These are phyloP conservation scores for Botrytis byssoidea DNA, from an alignment of 2,329 filamentous ascomycete genomes.

Conservation along the genomic window DNA sequence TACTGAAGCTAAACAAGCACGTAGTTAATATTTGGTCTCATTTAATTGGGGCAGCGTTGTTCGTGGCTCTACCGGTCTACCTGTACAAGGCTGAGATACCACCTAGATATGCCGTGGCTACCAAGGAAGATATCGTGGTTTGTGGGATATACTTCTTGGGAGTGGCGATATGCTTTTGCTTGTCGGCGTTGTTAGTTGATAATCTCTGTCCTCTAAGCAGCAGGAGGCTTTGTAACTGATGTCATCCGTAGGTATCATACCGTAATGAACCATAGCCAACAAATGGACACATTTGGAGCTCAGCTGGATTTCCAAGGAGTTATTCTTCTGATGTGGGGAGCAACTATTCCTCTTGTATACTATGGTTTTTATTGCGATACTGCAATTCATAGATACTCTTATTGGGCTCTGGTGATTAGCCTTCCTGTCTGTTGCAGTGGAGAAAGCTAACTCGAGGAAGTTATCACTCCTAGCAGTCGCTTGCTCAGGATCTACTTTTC, in stretches of 20 bases:
- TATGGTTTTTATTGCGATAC: conserved; percentile 46
- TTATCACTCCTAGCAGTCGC: conserved; percentile 35
- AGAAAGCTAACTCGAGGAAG: conserved; percentile 2
- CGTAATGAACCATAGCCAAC: conserved; percentile 53
- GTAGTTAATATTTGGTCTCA: conserved; percentile 50
- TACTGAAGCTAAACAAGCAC: conserved; percentile 12
- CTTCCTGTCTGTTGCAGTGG: conserved; percentile 22
- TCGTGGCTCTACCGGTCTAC: conserved; percentile 42
- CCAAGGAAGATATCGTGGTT: conserved; percentile 43
- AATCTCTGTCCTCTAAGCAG: not conserved
- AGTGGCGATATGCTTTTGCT: conserved; percentile 46
- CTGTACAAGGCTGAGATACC: conserved; percentile 42
- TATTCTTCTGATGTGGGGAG: conserved; percentile 60
- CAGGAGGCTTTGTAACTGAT: conserved; percentile 1
- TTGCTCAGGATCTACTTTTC: conserved; percentile 43
- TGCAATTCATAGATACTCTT: conserved; percentile 6
- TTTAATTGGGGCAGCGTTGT: conserved; percentile 44
- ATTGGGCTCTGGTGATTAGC: not conserved
- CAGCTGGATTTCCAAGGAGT: conserved; percentile 62
- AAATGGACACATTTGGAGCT: conserved; percentile 51
- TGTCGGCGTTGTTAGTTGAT: conserved; percentile 45
- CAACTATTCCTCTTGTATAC: conserved; percentile 58
- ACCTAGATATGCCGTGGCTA: conserved; percentile 41
- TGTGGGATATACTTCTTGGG: conserved; percentile 46
- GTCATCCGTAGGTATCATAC: conserved; percentile 51